These are phyloP conservation scores for Mrakia frigida DNA, from an alignment of 768 basidiomycete genomes.

Conservation along the genomic window DNA sequence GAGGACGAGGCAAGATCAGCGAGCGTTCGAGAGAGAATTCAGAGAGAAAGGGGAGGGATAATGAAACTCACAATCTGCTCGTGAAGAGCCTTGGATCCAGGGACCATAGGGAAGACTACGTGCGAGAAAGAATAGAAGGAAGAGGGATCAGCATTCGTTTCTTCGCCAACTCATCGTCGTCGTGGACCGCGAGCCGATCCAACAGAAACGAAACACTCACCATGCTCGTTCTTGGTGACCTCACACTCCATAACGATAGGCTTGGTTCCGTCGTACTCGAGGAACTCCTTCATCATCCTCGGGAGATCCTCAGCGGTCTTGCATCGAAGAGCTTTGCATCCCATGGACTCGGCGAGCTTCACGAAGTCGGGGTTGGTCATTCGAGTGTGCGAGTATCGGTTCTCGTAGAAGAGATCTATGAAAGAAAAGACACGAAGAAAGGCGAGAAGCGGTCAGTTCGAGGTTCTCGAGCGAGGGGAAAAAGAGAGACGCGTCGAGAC, in stretches of 20 bases:
- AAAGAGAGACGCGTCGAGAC: not conserved
- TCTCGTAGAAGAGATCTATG: constrained; percentile 87
- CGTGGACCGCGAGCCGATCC: too few relatives aligned
- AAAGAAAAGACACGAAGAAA: constrained; percentile 32
- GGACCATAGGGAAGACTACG: constrained; percentile 47
- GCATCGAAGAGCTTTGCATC: constrained; percentile 82
- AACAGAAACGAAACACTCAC: too few relatives aligned
- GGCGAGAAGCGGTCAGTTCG: not conserved
- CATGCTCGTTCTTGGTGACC: constrained; percentile 73
- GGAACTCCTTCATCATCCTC: constrained; percentile 95
- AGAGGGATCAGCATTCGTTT: too few relatives aligned
- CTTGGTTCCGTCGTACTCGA: constrained; percentile 72
- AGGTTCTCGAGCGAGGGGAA: not conserved
- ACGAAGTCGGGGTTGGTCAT: constrained; percentile 98
- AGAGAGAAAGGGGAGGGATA: not conserved
- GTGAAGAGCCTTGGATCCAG: constrained; percentile 89
- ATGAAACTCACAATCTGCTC: constrained; percentile 62
- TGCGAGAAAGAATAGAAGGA: too few relatives aligned
- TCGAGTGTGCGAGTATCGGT: constrained; percentile 89
- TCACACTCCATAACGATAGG: constrained; percentile 88
- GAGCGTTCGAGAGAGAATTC: not conserved
- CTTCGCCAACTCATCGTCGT: too few relatives aligned
- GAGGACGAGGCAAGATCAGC: not conserved
- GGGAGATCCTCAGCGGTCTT: constrained; percentile 67
- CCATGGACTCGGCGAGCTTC: constrained; percentile 81